Evolutionary conservation across 2,329 filamentous ascomycete genomes (phyloP), one percentile per base, ranked within the genome.

Genomic region (Pezicula carpinea): DNA sequence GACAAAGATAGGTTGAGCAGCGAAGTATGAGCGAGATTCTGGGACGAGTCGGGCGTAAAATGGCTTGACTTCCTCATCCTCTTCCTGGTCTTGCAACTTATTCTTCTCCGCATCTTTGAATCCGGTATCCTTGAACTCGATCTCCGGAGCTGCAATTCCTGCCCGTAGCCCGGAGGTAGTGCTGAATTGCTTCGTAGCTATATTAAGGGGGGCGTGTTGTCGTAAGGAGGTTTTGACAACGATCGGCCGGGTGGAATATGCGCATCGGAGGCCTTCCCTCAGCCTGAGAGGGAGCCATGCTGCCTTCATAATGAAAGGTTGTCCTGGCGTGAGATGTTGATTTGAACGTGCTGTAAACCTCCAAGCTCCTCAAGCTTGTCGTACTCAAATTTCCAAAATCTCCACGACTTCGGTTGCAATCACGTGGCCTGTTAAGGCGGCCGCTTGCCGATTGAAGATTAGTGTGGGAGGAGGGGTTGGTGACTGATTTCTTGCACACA

Each of bases 1-100:
- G 68, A 85, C 93, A 74, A 96, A 96, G 46, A 78, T 75, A 2
- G 91, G 87, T 51, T 85, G 85, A 44, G 85, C 85, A 44, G 89
- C 91, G 73, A 97, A 99, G 71, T 99, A 99, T n/a, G 92, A 93
- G 3, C 89, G 84, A 31, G 91, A 96, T 21, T 78, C 77, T 17
- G 93, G 93, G 31, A 96, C 73, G 18, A 95, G 74, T 55, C 93
- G 88, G 44, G 87, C 83, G 26, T 53, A 51, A 54, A 80, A 76
- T 21, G 59, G 54, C 22, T 68, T 54, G 36, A 58, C 19, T 57
- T 63, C 39, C 56, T 52, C 39, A 18, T 49, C 50, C 59, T 59
- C 29, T 8, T 52, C 55, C 47, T 15, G 48, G 43, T 47, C 66
- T 62, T 49, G 17, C 5, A 15, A n/a, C 71, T 53, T 46, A 68